Base-by-base conservation (phyloP, 208 protist genomes). In the Leishmania aethiopica region DNA sequence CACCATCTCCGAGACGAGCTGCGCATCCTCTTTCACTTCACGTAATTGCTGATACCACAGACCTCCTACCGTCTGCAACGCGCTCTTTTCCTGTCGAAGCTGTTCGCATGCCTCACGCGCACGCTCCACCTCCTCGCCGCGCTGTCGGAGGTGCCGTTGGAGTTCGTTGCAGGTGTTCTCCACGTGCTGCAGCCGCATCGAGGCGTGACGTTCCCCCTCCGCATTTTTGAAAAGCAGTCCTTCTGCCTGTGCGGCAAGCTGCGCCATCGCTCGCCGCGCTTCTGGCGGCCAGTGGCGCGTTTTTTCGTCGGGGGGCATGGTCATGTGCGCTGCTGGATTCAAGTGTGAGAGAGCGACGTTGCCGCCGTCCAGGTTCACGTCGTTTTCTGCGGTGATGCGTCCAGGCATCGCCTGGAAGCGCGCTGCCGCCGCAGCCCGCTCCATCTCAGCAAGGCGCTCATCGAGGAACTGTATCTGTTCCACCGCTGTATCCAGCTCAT, bases 401-500 rank as follows among this genome's bases (percentile, higher is more conserved):
- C 51, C 59, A 40, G 72, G 78, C 28, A 88, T 77, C 17, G 87
- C 85, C 45, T 79, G 80, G 37, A 96, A 72, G 35, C 85, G 86
- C 47, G 85, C 83, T 13, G 83, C 77, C 17, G 85, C 86, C 32
- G 91, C 84, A 11, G 83, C 86, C 3, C 86, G 86, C 78, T 97
- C 90, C 84, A 94, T 92, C 71, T 94, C 92, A 1, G 89, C 92
- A 22, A 97, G 80, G 35, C 91, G 90, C 55, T 86, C 86, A 67
- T 97, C 94, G n/a, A 97, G 78, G 1, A 86, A 79, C 72, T 93
- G 89, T 82, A 97, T 97, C 62, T 93, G 89, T 71, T 90, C 88
- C 45, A 94, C 89, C 45, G 94, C 94, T 1, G 88, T 86, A 59
- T 93, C 87, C 25, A 97, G 84, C 69, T 95, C 94, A 40, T 81